Base-by-base conservation (phyloP, 768 basidiomycete genomes). In the Kwoniella botswanensis region DNA sequence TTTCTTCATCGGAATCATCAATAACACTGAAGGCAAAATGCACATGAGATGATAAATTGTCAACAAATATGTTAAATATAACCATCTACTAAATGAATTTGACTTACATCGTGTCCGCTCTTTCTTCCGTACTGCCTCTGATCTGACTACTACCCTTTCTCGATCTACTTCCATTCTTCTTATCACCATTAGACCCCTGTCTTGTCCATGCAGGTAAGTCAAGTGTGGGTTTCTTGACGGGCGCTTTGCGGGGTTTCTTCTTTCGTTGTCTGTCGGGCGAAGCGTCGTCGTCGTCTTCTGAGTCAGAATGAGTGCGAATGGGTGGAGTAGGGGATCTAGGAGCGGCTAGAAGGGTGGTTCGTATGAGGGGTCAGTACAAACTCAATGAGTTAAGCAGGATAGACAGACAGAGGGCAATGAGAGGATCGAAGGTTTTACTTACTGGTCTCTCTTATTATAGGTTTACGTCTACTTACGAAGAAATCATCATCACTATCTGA, bases 401-500 rank as follows among this genome's bases (percentile, higher is more conserved):
- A 62, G 53, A 18, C 67, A 29, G 21, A 44, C 56, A 26, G 29
- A 61, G 10, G 18, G 24, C 9, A n/a, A 24, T 24, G 46, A 50
- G 46, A 13, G 46, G 6, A 18, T 1, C 18, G 1, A 50, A 42
- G 29, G 21, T 0, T 24, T 12, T 0, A 67, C 63, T 63, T 52
- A 69, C 68, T 59, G 17, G 50, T 60, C 17, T 54, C 15, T 52
- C 65, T 42, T n/a, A 58, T 18, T 50, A 55, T 46, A 17, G 61
- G 62, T 57, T n/a, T 62, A 0, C 46, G 62, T 42, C 70, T 73
- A 18, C 42, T 21, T 3, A 55, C 67, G 67, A 78, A 78, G 71
- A 78, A 78, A 26, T 78, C 76, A 53, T 42, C 54, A 58, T 74
- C 73, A 11, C 67, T 67, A 50, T 71, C 75, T 24, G 63, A 68